Base-by-base conservation (phyloP, 352 stramenopile species). In the Aphanomyces astaci region DNA sequence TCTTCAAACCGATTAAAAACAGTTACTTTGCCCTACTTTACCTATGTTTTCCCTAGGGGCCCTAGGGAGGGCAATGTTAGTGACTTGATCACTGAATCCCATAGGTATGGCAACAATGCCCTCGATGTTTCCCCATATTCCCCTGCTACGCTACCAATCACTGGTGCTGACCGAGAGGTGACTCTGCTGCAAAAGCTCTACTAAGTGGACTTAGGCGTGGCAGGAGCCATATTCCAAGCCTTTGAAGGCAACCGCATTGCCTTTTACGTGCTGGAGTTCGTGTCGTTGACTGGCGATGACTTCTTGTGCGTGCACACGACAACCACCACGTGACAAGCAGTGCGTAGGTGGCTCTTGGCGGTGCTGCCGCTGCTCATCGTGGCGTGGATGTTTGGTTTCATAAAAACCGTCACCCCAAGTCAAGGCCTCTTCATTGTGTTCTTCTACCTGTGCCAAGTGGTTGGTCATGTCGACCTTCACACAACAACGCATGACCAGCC, bases 211-310 rank as follows among this genome's bases (percentile, higher is more conserved):
- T 74, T 93, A 63, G 86, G 22, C 51, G 30, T 30, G 5, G 51
- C 51, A n/a, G 22, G 30, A 59, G 30, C 51, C 25, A 59, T 59
- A 15, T 59, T 33, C 24, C 25, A 32, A 17, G n/a, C 51, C 5
- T 59, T 59, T 32, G 51, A 59, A 39, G 30, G 30, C 7, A 59
- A 59, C 51, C 22, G 30, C 13, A 59, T 30, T 3, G 51, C 51
- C 7, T 59, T 59, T 25, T 59, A 59, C 24, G 51, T 59, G 51
- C 51, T 59, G 7, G 85, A 93, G 67, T 71, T 88, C 57, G 78
- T 93, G 75, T 91, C 81, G 48, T 80, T 90, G 67, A 87, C 85
- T 30, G 81, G 85, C 72, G 85, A 93, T 73, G 85, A 83, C 51
- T 89, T 93, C 72, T 68, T 92, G 81, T 92, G 78, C 73, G 81